Percentiles rank a stretch among this genome's conserved stretches.
These are phyloP conservation scores for Lactarius indigo DNA, from an alignment of 768 basidiomycete genomes.

Conservation along the genomic window DNA sequence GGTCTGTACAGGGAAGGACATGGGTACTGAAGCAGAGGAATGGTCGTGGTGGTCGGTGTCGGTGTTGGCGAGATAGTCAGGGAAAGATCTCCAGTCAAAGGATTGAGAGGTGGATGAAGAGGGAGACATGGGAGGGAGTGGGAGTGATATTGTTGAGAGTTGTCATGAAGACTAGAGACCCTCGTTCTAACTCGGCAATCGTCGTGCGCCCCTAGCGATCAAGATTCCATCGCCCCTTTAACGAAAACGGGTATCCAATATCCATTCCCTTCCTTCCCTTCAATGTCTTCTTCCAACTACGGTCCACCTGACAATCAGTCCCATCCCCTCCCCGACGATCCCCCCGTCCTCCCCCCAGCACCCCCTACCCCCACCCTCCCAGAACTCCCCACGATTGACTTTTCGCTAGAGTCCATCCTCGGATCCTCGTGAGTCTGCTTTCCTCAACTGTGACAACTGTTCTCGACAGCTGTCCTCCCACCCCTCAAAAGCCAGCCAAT, in stretches of 20 bases:
- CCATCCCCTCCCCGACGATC: background rate
- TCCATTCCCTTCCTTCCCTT: background rate
- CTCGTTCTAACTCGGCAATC: background rate
- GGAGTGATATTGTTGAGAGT: background rate
- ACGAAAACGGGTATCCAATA: background rate
- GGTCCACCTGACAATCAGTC: background rate
- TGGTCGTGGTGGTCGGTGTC: constrained; percentile 5
- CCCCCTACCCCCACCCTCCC: constrained; percentile 7
- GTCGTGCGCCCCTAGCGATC: background rate
- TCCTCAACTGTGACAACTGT: background rate
- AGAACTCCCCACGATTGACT: constrained; percentile 7
- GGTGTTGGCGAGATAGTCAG: constrained; percentile 11
- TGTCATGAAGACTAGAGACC: constrained; percentile 14
- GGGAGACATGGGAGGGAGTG: constrained; percentile 14
- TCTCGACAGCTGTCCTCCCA: background rate
- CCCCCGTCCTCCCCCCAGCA: background rate
- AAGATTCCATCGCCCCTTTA: background rate
- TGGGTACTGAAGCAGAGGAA: constrained; percentile 10
- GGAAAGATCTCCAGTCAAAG: constrained; percentile 19
- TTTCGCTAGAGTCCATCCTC: constrained; percentile 22
- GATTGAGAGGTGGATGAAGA: background rate
- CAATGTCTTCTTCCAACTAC: background rate
- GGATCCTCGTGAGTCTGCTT: constrained; percentile 19
- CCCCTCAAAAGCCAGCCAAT: constrained; percentile 8
- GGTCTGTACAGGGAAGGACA: constrained; percentile 23